phyloP scores from a whole-genome alignment of 441 rosid genomes.

The Gossypium lobatum region DNA sequence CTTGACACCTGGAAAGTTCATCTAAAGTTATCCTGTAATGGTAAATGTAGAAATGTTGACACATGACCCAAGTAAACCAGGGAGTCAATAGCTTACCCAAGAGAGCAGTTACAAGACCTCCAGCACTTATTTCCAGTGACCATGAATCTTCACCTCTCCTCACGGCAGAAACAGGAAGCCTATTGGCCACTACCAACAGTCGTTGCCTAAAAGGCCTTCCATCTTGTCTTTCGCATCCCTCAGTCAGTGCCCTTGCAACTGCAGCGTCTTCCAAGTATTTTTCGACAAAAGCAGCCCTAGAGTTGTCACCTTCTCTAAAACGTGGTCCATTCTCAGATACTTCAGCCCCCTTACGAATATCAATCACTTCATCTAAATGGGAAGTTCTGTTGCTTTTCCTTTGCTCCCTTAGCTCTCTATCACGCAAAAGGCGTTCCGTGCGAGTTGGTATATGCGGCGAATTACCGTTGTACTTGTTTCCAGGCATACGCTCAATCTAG shows the following conservation, averaged over 20 bases:
- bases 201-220: slow-evolving; percentile 75
- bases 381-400: slow-evolving; percentile 50
- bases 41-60: slow-evolving; percentile 2
- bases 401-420: slow-evolving; percentile 61
- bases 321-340: slow-evolving; percentile 46
- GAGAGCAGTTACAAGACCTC: slow-evolving; percentile 95
- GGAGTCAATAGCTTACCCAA: slow-evolving; percentile 39
- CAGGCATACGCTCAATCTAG: slow-evolving; percentile 84
- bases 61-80: neutral
- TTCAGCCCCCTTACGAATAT: slow-evolving; percentile 32
- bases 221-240: slow-evolving; percentile 56
- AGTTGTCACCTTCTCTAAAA: slow-evolving; percentile 48
- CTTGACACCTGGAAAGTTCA: slow-evolving; percentile 67
- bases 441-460: slow-evolving; percentile 52
- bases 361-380: slow-evolving; percentile 45
- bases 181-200: slow-evolving; percentile 89
- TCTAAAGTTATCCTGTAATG: slow-evolving; percentile 24
- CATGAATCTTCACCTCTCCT: slow-evolving; percentile 92
- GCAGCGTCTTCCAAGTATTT: slow-evolving; percentile 62
- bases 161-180: slow-evolving; percentile 95
- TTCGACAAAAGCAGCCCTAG: slow-evolving; percentile 46
- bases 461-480: slow-evolving; percentile 71
- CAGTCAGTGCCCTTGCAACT: slow-evolving; percentile 40
- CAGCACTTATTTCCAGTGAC: slow-evolving; percentile 96
- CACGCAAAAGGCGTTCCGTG: slow-evolving; percentile 73